Conservation (phyloP, 2,329 filamentous ascomycete species). For the Lecanicillium sp. region DNA sequence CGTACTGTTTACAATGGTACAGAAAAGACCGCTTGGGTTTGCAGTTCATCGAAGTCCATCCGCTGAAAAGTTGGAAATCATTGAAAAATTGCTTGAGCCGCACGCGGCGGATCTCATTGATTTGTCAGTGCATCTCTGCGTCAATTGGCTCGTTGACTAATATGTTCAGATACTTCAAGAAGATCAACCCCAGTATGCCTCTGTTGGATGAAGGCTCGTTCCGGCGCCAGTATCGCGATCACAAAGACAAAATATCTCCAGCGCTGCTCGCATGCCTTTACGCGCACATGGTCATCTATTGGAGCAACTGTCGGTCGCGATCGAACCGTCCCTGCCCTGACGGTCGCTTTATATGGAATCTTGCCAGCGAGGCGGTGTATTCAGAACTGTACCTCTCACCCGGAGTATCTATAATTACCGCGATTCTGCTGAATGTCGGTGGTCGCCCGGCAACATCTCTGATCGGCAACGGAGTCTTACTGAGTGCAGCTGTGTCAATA, state of each 20-base stretch:
- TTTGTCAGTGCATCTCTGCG: conserved; percentile 28
- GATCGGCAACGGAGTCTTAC: conserved; percentile 47
- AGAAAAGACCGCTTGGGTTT: conserved; percentile 39
- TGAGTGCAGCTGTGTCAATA: conserved; percentile 46
- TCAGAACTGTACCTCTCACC: conserved; percentile 54
- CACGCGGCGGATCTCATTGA: conserved; percentile 44
- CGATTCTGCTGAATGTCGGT: conserved; percentile 52
- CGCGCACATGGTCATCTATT: conserved; percentile 52
- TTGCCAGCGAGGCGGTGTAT: conserved; percentile 53
- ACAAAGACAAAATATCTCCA: conserved; percentile 46
- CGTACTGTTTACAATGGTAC: conserved; percentile 41
- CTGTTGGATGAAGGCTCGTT: conserved; percentile 52
- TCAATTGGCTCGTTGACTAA: background rate
- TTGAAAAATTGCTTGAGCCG: conserved; percentile 54
- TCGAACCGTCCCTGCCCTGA: conserved; percentile 46
- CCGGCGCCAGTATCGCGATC: conserved; percentile 38
- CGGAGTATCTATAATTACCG: conserved; percentile 51
- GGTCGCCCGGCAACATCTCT: conserved; percentile 56
- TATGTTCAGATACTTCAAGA: conserved; percentile 40
- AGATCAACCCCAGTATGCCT: conserved; percentile 55
- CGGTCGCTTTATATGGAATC: conserved; percentile 55
- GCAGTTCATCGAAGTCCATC: conserved; percentile 31
- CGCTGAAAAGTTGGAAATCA: conserved; percentile 44
- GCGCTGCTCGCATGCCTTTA: conserved; percentile 52
- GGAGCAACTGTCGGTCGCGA: conserved; percentile 42